Base-by-base conservation (phyloP, 352 stramenopile genomes). In the Phytophthora palmivora region DNA sequence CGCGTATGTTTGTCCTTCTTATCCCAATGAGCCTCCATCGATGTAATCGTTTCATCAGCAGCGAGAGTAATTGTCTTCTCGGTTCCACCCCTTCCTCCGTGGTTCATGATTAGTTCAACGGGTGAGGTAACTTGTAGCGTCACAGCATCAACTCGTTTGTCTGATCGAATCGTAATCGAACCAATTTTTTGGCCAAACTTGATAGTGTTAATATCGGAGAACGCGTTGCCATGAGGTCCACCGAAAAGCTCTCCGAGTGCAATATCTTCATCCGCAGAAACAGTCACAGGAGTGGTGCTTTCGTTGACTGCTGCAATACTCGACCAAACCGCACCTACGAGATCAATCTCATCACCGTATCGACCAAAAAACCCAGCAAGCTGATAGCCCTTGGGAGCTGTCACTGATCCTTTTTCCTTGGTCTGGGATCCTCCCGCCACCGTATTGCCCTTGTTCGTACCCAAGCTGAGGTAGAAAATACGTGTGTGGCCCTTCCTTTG, bases 1-100 rank as follows among this genome's bases (percentile, higher is more conserved):
- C 66, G 68, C 12, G 76, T 86, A 32, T 59, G 55, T 4, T 56
- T 30, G 26, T 60, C 47, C 19, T 84, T 70, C 72, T 82, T 73
- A n/a, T 18, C 79, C 72, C 62, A 73, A 49, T 88, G 79, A 21
- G 63, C 19, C 49, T 88, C 76, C 39, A 84, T 66, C 0, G 59
- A 67, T 9, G 38, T 67, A 12, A 70, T 67, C 36, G 36, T 37
- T 22, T 74, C 65, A 6, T 66, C 74, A 5, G 52, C 38, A 30
- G 50, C 68, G 0, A 86, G 66, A 49, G 58, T 68, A 11, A 88
- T 64, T n/a, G 63, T 79, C 37, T 70, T 18, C 5, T 69, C 54
- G 2, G 26, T 70, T 50, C 78, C 78, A 14, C 74, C 78, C 3
- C 12, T 47, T 19, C 76, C 76, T 30, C 78, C 78, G 50, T 88